Base-by-base conservation (phyloP, 1,284 basidiomycete genomes). In the Phlebopus sp. region DNA sequence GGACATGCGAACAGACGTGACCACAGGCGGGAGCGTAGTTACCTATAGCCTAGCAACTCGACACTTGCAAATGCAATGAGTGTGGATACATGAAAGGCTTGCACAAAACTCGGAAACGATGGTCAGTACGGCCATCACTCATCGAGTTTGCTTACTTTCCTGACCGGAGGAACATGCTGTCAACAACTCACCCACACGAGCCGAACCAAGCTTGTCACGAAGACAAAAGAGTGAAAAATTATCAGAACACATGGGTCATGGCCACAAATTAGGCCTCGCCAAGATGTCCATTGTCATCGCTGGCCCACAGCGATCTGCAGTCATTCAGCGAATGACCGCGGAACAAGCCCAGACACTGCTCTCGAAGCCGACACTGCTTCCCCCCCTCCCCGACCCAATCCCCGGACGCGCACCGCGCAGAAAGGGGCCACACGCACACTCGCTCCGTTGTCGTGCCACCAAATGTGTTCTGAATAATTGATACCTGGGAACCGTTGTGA, bases 211-310 rank as follows among this genome's bases (percentile, higher is more conserved):
- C 31, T 47, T 62, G 58, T 65, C 65, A 4, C 52, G n/a, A 68
- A 35, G 63, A 64, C 64, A 58, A 52, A 4, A 21, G 4, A 46
- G 53, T n/a, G 69, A 64, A 64, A 69, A 64, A 69, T 69, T 1
- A 30, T 40, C 51, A 32, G 55, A 46, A 50, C 42, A 13, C 17
- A 44, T 37, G 66, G 62, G 59, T 64, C 62, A 68, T 29, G 8
- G 62, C 66, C 58, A 36, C 37, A 43, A 55, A 4, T 62, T 55
- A 1, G 13, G 51, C 62, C 64, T 67, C 65, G 2, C 62, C 62
- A 47, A 38, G 49, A 25, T 49, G 53, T 51, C 47, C 60, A 50
- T 47, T 45, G 15, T 13, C 49, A 59, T 18, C 18, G 59, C 37
- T 49, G 50, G 61, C 47, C 57, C 52, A 44, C 35, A 64, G 61